Percentiles rank a stretch among this genome's conserved stretches.
Conservation (phyloP, 352 stramenopile genomes). For the Peronospora destructor region DNA sequence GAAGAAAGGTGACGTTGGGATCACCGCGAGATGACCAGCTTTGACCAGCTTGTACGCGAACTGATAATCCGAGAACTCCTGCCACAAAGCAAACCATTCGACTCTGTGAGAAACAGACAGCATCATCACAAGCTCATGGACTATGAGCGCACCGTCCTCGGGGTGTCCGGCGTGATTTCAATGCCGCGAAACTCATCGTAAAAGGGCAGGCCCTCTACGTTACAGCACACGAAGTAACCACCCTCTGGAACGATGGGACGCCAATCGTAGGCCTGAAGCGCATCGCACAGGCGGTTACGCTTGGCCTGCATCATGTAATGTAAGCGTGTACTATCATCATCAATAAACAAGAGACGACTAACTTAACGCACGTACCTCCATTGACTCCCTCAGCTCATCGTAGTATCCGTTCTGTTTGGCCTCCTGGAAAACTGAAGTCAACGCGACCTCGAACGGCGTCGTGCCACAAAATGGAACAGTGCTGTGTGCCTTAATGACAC, state of each 20-base stretch:
- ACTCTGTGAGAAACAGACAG: constrained; percentile 1
- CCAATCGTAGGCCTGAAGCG: constrained; percentile 77
- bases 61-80: constrained; percentile 84
- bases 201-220: constrained; percentile 59
- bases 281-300: constrained; percentile 76
- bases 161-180: constrained; percentile 40
- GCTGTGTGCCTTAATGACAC: constrained; percentile 76
- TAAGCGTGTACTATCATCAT: constrained; percentile 25
- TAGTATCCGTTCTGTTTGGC: constrained; percentile 87
- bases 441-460: constrained; percentile 90
- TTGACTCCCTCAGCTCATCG: constrained; percentile 55
- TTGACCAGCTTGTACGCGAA: constrained; percentile 88
- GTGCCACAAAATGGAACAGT: constrained; percentile 91
- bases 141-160: constrained; percentile 41
- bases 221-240: constrained; percentile 93
- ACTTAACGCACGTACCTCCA: constrained; percentile 40
- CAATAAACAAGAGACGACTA: neutral
- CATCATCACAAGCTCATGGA: constrained; percentile 4
- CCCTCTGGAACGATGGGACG: constrained; percentile 89
- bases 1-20: constrained; percentile 93
- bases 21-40: constrained; percentile 87
- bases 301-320: constrained; percentile 52
- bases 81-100: constrained; percentile 1
- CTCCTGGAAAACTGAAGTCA: constrained; percentile 83
- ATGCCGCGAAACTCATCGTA: constrained; percentile 68